Evolutionary conservation across 768 basidiomycete genomes (phyloP).

Genomic region (Daedaleopsis sinensis): DNA sequence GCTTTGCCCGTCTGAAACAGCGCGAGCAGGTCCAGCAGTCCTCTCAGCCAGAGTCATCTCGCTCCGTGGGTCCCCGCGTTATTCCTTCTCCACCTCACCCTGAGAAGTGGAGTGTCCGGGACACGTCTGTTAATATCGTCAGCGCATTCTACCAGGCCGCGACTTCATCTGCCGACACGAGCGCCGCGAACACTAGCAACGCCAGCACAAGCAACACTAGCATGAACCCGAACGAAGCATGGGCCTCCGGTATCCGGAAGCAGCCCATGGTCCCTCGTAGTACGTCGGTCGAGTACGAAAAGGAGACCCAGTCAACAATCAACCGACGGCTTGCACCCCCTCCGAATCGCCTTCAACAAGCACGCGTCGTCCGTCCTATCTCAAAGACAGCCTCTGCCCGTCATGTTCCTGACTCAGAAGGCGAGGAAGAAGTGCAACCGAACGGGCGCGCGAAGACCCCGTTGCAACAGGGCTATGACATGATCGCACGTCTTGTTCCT

Average conservation of each 20-base stretch:
- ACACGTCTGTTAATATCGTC: constrained; percentile 87
- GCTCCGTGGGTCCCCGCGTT: constrained; percentile 31
- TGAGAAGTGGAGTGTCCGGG: constrained; percentile 72
- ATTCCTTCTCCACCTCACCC: constrained; percentile 49
- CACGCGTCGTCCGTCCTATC: constrained; percentile 46
- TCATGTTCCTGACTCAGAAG: constrained; percentile 72
- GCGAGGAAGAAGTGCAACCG: constrained; percentile 43
- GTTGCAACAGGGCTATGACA: constrained; percentile 60
- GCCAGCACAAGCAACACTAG: constrained; percentile 14
- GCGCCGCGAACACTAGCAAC: constrained; percentile 18
- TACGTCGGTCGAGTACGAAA: constrained; percentile 81
- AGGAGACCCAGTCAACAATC: constrained; percentile 56
- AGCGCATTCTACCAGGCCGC: constrained; percentile 79
- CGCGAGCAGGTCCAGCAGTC: constrained; percentile 39
- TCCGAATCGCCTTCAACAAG: constrained; percentile 45
- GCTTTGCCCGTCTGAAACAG: constrained; percentile 50
- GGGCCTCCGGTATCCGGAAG: constrained; percentile 63
- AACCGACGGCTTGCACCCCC: constrained; percentile 64
- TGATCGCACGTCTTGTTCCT: constrained; percentile 53
- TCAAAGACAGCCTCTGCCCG: constrained; percentile 57
- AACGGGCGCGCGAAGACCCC: constrained; percentile 67
- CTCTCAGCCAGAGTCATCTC: constrained; percentile 21
- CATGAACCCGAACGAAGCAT: constrained; percentile 60
- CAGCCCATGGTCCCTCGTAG: constrained; percentile 61
- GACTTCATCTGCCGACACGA: constrained; percentile 28